These are phyloP conservation scores for Salix purpurea DNA, from an alignment of 345 rosid genomes.

Conservation along the genomic window DNA sequence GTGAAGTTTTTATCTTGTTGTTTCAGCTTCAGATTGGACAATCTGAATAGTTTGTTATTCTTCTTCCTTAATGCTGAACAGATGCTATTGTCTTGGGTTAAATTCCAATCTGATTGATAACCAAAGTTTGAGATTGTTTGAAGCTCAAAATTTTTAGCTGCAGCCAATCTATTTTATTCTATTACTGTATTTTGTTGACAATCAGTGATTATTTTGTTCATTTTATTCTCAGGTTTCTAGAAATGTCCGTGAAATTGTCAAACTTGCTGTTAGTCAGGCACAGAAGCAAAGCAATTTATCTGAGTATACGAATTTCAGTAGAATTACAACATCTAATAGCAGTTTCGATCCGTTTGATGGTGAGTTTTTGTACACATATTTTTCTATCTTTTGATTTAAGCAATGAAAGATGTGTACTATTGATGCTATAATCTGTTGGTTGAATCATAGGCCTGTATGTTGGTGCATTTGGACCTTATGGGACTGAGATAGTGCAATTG, in stretches of 20 bases:
- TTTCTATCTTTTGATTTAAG: conserved; percentile 2
- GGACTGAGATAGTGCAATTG: conserved; percentile 87
- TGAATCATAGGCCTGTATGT: conserved; percentile 70
- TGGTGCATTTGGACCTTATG: conserved; percentile 95
- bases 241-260: conserved; percentile 77
- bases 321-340: conserved; percentile 58
- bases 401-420: neutral
- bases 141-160: neutral
- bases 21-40: neutral
- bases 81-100: neutral
- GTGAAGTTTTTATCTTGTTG: neutral
- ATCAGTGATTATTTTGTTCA: conserved; percentile 4
- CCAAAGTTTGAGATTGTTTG: neutral
- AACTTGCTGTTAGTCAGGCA: conserved; percentile 78
- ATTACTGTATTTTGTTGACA: neutral
- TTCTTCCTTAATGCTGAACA: neutral
- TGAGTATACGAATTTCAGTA: conserved; percentile 64
- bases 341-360: conserved; percentile 86
- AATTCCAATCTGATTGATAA: neutral
- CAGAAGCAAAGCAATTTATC: conserved; percentile 60
- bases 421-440: conserved; percentile 5
- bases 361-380: conserved; percentile 18
- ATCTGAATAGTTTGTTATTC: neutral
- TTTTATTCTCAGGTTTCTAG: conserved; percentile 55
- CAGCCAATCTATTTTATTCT: neutral